Base-by-base conservation (phyloP, 768 basidiomycete genomes). In the Collybiopsis confluens region DNA sequence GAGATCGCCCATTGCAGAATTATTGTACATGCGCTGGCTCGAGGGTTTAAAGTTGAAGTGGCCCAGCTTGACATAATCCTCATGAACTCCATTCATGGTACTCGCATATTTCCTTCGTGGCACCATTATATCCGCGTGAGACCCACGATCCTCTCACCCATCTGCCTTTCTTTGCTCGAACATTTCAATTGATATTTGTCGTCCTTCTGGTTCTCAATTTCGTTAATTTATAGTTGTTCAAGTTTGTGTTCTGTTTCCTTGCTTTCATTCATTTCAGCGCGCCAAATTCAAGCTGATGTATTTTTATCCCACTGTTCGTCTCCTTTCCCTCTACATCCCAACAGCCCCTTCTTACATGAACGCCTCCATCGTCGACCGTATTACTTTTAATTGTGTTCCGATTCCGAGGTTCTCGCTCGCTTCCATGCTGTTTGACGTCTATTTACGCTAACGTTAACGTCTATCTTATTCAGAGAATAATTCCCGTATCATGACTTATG, bases 1-100 rank as follows among this genome's bases (percentile, higher is more conserved):
- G 58, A 88, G 86, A 66, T 94, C 92, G 52, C 93, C 95, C 5
- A 93, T 98, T 26, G 90, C 93, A 20, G 96, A 98, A 66, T 78
- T 98, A 58, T 73, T 98, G n/a, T 98, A 98, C 67, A 86, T 95
- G 80, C 84, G 96, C 45, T 98, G 96, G 95, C 73, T 98, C 23
- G 91, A 97, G 64, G 94, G 94, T 2, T 71, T 97, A 50, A 87
- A 83, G 69, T 74, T 94, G 64, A 94, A 92, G 67, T 95, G 93
- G 93, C 91, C 91, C 4, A 88, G 76, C 61, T 76, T 90, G 46
- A 70, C 74, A 61, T 78, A 52, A 27, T 16, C 18, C 21, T 5
- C 9, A 16, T 35, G 15, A 5, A 18, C 36, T 11, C 33, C 41
- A 20, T 35, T 40, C 38, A 40, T 20, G 8, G 18, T 45, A 35